Percentiles rank a stretch among this genome's conserved stretches.
Conservation (phyloP, 2,329 filamentous ascomycete species). For the Colletotrichum musae region DNA sequence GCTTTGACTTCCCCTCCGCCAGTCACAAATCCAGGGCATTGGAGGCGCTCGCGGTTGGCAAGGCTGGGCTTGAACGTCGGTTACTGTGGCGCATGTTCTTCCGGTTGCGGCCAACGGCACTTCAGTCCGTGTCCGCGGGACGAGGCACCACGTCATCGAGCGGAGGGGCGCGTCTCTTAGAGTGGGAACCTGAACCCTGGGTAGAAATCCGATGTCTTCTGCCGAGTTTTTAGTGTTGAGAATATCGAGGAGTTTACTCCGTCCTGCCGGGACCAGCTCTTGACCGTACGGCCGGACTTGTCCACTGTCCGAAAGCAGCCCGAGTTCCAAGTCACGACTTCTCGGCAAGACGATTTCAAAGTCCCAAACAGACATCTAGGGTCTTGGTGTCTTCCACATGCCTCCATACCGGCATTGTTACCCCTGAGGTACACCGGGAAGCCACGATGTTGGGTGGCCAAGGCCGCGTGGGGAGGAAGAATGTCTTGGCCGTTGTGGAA, state of each 20-base stretch:
- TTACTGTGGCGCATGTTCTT: neutral
- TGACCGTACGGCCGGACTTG: neutral
- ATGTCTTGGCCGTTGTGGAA: neutral
- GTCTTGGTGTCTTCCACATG: neutral
- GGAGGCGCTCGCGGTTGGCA: no score
- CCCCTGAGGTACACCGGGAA: neutral
- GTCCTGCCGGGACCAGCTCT: neutral
- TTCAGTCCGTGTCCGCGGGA: constrained; percentile 7
- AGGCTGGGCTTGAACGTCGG: neutral
- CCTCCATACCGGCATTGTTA: neutral
- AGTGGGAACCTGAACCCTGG: neutral
- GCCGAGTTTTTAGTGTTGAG: neutral
- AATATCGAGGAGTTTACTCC: neutral
- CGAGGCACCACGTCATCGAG: constrained; percentile 1
- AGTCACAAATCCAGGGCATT: neutral
- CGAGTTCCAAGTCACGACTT: neutral
- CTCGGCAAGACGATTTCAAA: constrained; percentile 10
- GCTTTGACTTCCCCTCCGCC: neutral
- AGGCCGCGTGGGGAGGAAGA: neutral
- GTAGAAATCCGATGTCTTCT: neutral
- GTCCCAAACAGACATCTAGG: constrained; percentile 1
- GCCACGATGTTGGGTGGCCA: neutral
- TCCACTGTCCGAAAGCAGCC: constrained; percentile 13
- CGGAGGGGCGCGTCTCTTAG: neutral
- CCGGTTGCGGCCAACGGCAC: constrained; percentile 14